Evolutionary conservation across 2,329 filamentous ascomycete species (phyloP), one percentile per base, ranked within the genome.

Genomic region (Colletotrichum sp.): DNA sequence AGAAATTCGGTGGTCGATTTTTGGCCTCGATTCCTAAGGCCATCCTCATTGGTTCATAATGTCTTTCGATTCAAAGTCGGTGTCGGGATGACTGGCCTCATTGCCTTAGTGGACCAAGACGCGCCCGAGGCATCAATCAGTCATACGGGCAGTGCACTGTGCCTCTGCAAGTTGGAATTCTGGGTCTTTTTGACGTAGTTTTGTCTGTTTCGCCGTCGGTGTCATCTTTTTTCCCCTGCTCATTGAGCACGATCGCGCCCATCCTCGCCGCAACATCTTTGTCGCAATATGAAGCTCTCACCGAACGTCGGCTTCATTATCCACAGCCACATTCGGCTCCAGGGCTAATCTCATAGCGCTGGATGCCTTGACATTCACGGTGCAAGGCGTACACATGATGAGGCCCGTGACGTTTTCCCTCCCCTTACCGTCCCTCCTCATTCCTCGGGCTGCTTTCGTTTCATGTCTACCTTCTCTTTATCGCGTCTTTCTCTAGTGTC

Each of bases 201-300:
- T 44, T 15, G 7, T 64, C 15, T 2, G 62, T 24, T 39, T 64
- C 1, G 0, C 0, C 0, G 28, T n/a, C 62, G n/a, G 21, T 8
- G 34, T 24, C 32, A 36, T 21, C n/a, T 32, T 21, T 63, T 21
- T 39, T 28, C 10, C 62, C 32, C 49, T 24, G n/a, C 1, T 26
- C 52, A 57, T 57, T 18, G n/a, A 59, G 2, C 55, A 2, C 4
- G 26, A 59, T 59, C 13, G 24, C 1, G 55, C 24, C 21, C 55
- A 30, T 52, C n/a, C 44, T 21, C 9, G n/a, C 3, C 44, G 1
- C 10, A 21, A 0, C 0, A 2, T 1, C 44, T 5, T 49, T 0
- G 44, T 12, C 3, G 44, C 0, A 52, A 52, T 52, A 0, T 52
- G 44, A 52, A 2, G 44, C 44, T 52, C 44, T 52, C 44, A 52